A percentile compares a stretch with the other conserved stretches of the same genome.
Evolutionary conservation across 2,329 filamentous ascomycete species (phyloP).

Genomic region (Exophiala sp.): DNA sequence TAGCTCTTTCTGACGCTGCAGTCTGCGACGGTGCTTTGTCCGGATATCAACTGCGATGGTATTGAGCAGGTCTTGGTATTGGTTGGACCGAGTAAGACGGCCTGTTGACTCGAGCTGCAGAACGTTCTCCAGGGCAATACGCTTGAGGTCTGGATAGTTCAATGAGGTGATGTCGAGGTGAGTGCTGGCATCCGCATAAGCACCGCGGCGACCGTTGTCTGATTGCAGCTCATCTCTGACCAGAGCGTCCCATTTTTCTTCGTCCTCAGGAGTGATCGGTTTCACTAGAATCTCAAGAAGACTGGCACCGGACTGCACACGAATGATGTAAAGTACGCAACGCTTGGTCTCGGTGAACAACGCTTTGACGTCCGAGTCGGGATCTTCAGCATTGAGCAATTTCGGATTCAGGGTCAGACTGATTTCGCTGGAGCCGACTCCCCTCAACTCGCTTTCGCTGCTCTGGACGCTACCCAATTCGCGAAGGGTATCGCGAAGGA

Average conservation of each 20-base stretch:
- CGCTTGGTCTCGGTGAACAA: slow-evolving; percentile 98
- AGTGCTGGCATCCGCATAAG: slow-evolving; percentile 81
- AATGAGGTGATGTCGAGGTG: slow-evolving; percentile 86
- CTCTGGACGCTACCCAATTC: slow-evolving; percentile 94
- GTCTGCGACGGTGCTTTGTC: slow-evolving; percentile 87
- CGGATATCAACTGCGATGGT: slow-evolving; percentile 95
- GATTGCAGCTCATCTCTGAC: slow-evolving; percentile 75
- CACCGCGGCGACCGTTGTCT: slow-evolving; percentile 68
- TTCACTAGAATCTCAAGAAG: slow-evolving; percentile 95
- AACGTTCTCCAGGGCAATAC: slow-evolving; percentile 89
- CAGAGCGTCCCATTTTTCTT: slow-evolving; percentile 78
- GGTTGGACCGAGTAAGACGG: slow-evolving; percentile 79
- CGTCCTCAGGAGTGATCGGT: slow-evolving; percentile 80
- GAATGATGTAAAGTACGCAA: slow-evolving; percentile 95
- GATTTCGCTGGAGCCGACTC: slow-evolving; percentile 82
- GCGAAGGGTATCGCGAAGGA: slow-evolving; percentile 84
- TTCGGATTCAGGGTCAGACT: slow-evolving; percentile 87
- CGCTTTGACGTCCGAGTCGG: slow-evolving; percentile 85
- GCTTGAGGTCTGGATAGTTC: slow-evolving; percentile 88
- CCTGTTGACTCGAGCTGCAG: slow-evolving; percentile 82
- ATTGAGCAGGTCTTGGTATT: slow-evolving; percentile 97
- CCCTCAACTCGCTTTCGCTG: slow-evolving; percentile 90
- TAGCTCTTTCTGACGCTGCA: slow-evolving; percentile 86
- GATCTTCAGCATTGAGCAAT: slow-evolving; percentile 84
- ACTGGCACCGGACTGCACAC: slow-evolving; percentile 85